These are phyloP conservation scores for Cytospora piceicola DNA, from an alignment of 2,329 filamentous ascomycete genomes.

Conservation along the genomic window DNA sequence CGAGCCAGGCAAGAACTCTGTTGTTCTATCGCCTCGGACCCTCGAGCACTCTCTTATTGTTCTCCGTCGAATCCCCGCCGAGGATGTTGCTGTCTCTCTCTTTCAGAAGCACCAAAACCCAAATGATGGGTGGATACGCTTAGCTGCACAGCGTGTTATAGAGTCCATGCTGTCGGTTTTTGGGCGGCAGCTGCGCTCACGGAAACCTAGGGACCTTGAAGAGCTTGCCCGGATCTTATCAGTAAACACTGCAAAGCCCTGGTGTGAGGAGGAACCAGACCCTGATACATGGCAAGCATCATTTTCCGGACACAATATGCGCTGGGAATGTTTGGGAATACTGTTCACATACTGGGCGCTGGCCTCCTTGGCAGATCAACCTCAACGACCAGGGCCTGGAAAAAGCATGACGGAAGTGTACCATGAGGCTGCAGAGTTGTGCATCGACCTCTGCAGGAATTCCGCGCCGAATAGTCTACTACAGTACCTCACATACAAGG, in stretches of 20 bases:
- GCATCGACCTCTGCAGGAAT: slow-evolving; percentile 39
- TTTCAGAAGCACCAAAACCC: slow-evolving; percentile 33
- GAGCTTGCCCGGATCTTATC: slow-evolving; percentile 43
- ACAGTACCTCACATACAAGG: slow-evolving; percentile 43
- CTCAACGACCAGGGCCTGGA: slow-evolving; percentile 11
- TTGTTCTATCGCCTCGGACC: slow-evolving; percentile 35
- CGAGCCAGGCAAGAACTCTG: neutral
- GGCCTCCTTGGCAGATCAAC: slow-evolving; percentile 14
- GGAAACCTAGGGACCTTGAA: slow-evolving; percentile 39
- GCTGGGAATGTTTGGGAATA: slow-evolving; percentile 50
- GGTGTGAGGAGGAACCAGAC: slow-evolving; percentile 42
- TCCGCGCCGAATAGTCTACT: slow-evolving; percentile 44
- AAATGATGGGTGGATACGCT: slow-evolving; percentile 41
- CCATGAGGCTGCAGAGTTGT: slow-evolving; percentile 37
- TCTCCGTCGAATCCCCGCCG: slow-evolving; percentile 42
- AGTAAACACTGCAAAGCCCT: slow-evolving; percentile 43
- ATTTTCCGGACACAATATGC: slow-evolving; percentile 43
- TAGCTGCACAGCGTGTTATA: slow-evolving; percentile 38
- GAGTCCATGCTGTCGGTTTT: slow-evolving; percentile 41
- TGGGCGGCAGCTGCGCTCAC: slow-evolving; percentile 37
- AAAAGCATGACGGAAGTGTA: slow-evolving; percentile 33
- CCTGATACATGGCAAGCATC: slow-evolving; percentile 45
- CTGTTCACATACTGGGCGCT: slow-evolving; percentile 39
- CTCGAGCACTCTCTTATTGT: slow-evolving; percentile 45
- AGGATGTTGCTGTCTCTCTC: slow-evolving; percentile 33